Evolutionary conservation across 371 early-diverging fungal genomes (phyloP), one percentile per base, ranked within the genome.

Genomic region (Capniomyces stellatus): DNA sequence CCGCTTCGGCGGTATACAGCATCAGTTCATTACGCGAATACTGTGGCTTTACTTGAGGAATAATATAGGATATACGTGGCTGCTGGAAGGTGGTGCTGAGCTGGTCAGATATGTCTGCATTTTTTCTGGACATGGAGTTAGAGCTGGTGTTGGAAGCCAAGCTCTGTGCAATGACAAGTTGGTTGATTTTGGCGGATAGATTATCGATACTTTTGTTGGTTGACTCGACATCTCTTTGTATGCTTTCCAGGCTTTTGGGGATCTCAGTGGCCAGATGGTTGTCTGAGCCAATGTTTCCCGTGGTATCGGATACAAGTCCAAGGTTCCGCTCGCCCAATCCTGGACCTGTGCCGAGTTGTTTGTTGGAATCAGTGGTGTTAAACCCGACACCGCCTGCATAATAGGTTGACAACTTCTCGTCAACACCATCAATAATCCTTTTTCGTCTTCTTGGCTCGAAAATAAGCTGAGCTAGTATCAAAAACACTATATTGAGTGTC

Each of bases 381-480:
- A n/a, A n/a, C n/a, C n/a, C n/a, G n/a, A n/a, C n/a, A n/a, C n/a
- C n/a, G n/a, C n/a, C n/a, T n/a, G 27, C 19, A 48, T 10, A 22
- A 29, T 48, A 15, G 10, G 27, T 24, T 3, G 3, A 4, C 30
- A 83, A 64, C 46, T 75, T 52, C 49, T 78, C 77, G 27, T 83
- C 82, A 51, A 86, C 82, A 15, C 79, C 77, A 52, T 79, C 80
- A 13, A 81, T 72, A 41, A 87, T 72, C 54, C 76, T 76, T 41
- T 73, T 71, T 13, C 89, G 65, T 61, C 83, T 82, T 31, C 76
- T 56, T 0, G 87, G 88, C 55, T 89, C 89, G 57, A 89, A 82
- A 29, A 83, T 63, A 0, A 81, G 77, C 43, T 86, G 85, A 0
- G 84, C 83, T 40, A 75, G 61, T 29, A 87, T 63, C 62, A 87